These are phyloP conservation scores for Boletus sp. DNA, from an alignment of 1,284 basidiomycete species.

Conservation along the genomic window DNA sequence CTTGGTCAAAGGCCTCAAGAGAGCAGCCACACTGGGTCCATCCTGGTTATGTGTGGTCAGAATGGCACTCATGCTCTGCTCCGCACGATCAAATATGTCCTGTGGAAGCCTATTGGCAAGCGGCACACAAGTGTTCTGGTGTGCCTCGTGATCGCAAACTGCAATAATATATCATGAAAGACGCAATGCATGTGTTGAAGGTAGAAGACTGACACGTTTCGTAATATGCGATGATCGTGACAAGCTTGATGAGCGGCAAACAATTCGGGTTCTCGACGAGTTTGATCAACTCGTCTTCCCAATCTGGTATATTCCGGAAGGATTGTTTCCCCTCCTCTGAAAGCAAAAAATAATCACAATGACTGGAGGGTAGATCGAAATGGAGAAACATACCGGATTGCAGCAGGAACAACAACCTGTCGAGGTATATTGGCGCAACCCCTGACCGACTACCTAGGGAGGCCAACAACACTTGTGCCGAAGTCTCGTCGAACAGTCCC, in stretches of 20 bases:
- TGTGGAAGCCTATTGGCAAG: not conserved
- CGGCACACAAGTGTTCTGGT: not conserved
- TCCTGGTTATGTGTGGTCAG: slow-evolving; percentile 17
- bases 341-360: not conserved
- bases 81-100: slow-evolving; percentile 13
- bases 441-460: slow-evolving; percentile 16
- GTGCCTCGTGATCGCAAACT: slow-evolving; percentile 14
- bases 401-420: slow-evolving; percentile 35
- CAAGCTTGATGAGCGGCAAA: slow-evolving; percentile 23
- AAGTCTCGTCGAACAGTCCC: slow-evolving; percentile 29
- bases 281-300: slow-evolving; percentile 13
- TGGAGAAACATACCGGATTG: slow-evolving; percentile 23
- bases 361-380: not conserved
- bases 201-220: slow-evolving; percentile 26
- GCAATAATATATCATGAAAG: not conserved
- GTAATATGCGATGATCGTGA: slow-evolving; percentile 30
- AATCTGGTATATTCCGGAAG: slow-evolving; percentile 19
- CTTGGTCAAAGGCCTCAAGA: slow-evolving; percentile 25
- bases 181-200: not conserved
- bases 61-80: slow-evolving; percentile 16
- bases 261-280: slow-evolving; percentile 15
- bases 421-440: slow-evolving; percentile 26
- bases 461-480: slow-evolving; percentile 22
- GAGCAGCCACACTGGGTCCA: slow-evolving; percentile 24
- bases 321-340: slow-evolving; percentile 31